Percentiles rank a stretch among this genome's conserved stretches.
These are phyloP conservation scores for Litsea cubeba DNA, from an alignment of 164 flowering plant genomes.

Conservation along the genomic window DNA sequence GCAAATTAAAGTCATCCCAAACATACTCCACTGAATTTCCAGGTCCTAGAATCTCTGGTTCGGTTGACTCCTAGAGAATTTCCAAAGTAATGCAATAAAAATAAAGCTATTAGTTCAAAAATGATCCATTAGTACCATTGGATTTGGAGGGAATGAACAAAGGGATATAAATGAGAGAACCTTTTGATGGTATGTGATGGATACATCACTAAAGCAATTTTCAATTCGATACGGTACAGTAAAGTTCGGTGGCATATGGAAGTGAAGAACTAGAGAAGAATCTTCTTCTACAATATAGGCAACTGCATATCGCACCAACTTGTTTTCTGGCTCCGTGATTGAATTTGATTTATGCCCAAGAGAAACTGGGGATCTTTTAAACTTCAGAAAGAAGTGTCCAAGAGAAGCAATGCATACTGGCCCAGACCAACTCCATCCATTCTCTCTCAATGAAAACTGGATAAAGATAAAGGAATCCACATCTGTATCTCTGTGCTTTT, in stretches of 20 bases:
- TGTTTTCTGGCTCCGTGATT: slow-evolving; percentile 16
- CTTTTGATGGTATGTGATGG: slow-evolving; percentile 84
- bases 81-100: slow-evolving; percentile 1
- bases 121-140: slow-evolving; percentile 2
- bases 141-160: not conserved
- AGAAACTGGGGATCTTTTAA: slow-evolving; percentile 35
- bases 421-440: slow-evolving; percentile 74
- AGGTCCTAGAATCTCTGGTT: slow-evolving; percentile 65
- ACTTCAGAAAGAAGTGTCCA: slow-evolving; percentile 82
- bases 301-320: slow-evolving; percentile 43
- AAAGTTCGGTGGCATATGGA: slow-evolving; percentile 49
- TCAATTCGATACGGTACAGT: slow-evolving; percentile 79
- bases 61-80: slow-evolving; percentile 52
- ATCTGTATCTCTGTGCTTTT: slow-evolving; percentile 52
- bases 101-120: not conserved
- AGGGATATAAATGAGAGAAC: slow-evolving; percentile 26
- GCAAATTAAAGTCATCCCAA: slow-evolving; percentile 88
- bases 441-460: slow-evolving; percentile 51
- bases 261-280: slow-evolving; percentile 63
- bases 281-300: slow-evolving; percentile 78
- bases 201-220: slow-evolving; percentile 51
- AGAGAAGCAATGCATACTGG: slow-evolving; percentile 86
- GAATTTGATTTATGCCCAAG: slow-evolving; percentile 26
- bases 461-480: slow-evolving; percentile 48
- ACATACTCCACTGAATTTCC: slow-evolving; percentile 51